phyloP scores from a whole-genome alignment of 441 rosid genomes.

The Erodium chrysanthum region DNA sequence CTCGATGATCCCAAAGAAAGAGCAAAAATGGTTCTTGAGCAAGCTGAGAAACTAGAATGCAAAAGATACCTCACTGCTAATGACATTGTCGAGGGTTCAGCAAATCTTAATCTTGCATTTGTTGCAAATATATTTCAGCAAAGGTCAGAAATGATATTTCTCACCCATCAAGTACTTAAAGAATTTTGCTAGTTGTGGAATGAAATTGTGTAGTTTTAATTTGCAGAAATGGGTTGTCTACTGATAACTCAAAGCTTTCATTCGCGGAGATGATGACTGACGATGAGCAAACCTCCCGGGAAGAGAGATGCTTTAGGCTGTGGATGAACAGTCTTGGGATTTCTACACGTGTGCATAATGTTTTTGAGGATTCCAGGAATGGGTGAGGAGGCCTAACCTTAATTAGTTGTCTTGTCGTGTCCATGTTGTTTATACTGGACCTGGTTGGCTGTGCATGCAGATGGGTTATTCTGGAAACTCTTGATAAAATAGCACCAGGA shows the following conservation, averaged over 20 bases:
- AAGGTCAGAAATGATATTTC: constrained; percentile 41
- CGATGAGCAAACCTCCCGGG: constrained; percentile 83
- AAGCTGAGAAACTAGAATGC: constrained; percentile 93
- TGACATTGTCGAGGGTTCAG: constrained; percentile 89
- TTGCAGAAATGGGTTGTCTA: constrained; percentile 81
- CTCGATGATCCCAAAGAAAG: constrained; percentile 57
- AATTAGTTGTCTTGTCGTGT: not conserved
- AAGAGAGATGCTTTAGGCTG: constrained; percentile 94
- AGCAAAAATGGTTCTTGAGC: constrained; percentile 75
- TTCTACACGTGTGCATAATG: constrained; percentile 65
- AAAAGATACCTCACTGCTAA: constrained; percentile 67
- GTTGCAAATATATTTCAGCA: constrained; percentile 92
- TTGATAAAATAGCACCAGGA: constrained; percentile 56
- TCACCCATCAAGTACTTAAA: not conserved
- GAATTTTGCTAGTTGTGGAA: no score
- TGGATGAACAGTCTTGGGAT: constrained; percentile 97
- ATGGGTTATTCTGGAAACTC: constrained; percentile 60
- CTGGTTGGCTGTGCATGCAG: constrained; percentile 32
- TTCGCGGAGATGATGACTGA: constrained; percentile 97
- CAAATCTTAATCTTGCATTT: constrained; percentile 95
- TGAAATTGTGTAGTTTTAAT: constrained; percentile 10
- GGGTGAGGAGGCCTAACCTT: constrained; percentile 48
- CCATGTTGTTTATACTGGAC: no score
- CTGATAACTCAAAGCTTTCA: constrained; percentile 50
- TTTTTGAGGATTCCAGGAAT: constrained; percentile 88